A percentile compares a stretch with the other conserved stretches of the same genome.
phyloP scores from a whole-genome alignment of 2,329 filamentous ascomycete genomes.

The Aplosporella prunicola region DNA sequence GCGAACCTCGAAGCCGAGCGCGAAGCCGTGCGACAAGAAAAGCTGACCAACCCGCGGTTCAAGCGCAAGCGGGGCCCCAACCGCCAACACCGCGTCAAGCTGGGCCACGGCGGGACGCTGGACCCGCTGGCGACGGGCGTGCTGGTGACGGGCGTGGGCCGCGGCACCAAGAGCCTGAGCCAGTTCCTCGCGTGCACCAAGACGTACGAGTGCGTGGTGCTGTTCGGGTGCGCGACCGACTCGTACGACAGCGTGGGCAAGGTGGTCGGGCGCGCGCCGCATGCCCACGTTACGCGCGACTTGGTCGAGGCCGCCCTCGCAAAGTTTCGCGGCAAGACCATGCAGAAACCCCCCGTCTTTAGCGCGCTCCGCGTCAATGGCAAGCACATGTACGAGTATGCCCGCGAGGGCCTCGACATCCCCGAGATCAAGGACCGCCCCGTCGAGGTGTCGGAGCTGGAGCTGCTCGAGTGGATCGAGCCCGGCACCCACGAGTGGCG shows the following conservation, averaged over 20 bases:
- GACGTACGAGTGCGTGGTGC: constrained; percentile 77
- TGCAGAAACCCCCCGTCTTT: constrained; percentile 86
- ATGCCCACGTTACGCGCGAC: constrained; percentile 71
- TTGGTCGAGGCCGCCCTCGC: constrained; percentile 67
- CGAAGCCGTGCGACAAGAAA: constrained; percentile 46
- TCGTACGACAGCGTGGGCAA: constrained; percentile 84
- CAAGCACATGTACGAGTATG: constrained; percentile 93
- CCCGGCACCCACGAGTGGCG: constrained; percentile 69
- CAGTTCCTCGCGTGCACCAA: constrained; percentile 84
- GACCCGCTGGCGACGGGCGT: constrained; percentile 92
- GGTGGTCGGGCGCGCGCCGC: constrained; percentile 63
- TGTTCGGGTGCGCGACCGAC: constrained; percentile 89
- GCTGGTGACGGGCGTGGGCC: constrained; percentile 77
- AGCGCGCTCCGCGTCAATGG: constrained; percentile 89
- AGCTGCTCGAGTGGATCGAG: constrained; percentile 75
- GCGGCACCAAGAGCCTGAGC: constrained; percentile 72
- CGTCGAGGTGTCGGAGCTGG: constrained; percentile 67
- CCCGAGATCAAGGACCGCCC: constrained; percentile 77
- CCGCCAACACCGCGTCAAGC: constrained; percentile 54
- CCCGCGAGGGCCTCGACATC: constrained; percentile 76
- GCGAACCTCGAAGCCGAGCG: constrained; percentile 63
- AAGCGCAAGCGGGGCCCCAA: constrained; percentile 43
- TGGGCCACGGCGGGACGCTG: constrained; percentile 91
- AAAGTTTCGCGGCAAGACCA: constrained; percentile 69
- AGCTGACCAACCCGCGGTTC: constrained; percentile 34